Base-by-base conservation (phyloP, 1,139 yeast genomes). In the Geotrichum histeridarum region DNA sequence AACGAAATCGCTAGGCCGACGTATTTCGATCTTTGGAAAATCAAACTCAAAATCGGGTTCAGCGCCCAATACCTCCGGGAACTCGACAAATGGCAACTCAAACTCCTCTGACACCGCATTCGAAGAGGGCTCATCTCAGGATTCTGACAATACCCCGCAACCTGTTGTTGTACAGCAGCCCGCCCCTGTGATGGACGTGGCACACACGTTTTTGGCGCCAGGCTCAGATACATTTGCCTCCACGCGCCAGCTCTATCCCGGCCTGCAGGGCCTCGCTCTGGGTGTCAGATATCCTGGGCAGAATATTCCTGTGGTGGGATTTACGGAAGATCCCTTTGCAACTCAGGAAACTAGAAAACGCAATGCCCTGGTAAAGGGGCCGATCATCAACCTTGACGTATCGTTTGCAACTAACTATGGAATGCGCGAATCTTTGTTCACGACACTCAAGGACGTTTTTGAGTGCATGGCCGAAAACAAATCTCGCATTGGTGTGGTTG, bases 381-480 rank as follows among this genome's bases (percentile, higher is more conserved):
- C 98, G 1, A 82, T 91, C 9, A 68, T 91, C 51, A 89, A 90
- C 66, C 69, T 90, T 51, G 97, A 91, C 66, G 81, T 81, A 57
- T 77, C 90, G 1, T 66, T 81, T 37, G 58, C 69, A 39, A 70
- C 70, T 32, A 76, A 77, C 48, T 77, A 77, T 53, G 78, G 75
- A 9, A 70, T 75, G 72, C 75, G 76, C 14, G 78, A 81, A 46
- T 79, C 82, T 9, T 71, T 93, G 50, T 80, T 84, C 57, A 81
- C 89, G 33, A 82, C 94, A 0, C 73, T 91, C 55, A 87, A 86
- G 64, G 98, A 93, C 67, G 72, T 89, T 31, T 91, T 86, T 67
- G 96, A 89, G 67, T 74, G 86, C 57, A 86, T 91, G 78, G 77
- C 82, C 5, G 96, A 89, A 66, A 81, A 84, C 67, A 73, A 74